Evolutionary conservation across 164 flowering plant species (phyloP), one percentile per base, ranked within the genome.

Genomic region (Aristolochia fimbriata): DNA sequence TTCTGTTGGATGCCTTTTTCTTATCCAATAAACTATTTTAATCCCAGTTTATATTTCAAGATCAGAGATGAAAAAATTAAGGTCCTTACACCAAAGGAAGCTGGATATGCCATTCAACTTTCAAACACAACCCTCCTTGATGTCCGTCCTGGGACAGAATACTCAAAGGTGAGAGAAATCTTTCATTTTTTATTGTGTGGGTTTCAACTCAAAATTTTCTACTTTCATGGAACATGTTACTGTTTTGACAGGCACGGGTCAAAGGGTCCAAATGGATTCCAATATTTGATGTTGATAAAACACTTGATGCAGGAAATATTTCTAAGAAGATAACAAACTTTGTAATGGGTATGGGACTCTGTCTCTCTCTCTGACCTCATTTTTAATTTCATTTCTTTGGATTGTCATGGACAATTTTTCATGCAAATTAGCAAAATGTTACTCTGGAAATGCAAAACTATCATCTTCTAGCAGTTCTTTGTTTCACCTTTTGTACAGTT

Each of bases 81-180:
- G 70, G 78, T 75, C 60, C 80, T 93, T 43, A 78, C 86, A 23
- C 97, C 96, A 22, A 83, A 81, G 69, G 99, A 90, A 78, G 96
- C 95, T 72, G 99, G 97, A n/a, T 93, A 93, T 76, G 97, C 96
- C 9, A 72, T 93, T 81, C 97, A 88, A 74, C 87, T 93, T 45
- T 82, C 96, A 21, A 74, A 81, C 67, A 93, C 79, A 67, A 74
- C 83, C 62, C 72, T 93, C 8, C 91, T 93, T 58, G 99, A 93
- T 76, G 96, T 90, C 59, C 96, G 97, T 47, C 97, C 99, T 16
- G 81, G 88, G 21, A 65, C 66, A 24, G 99, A 93, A 64, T 95
- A 67, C 58, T 51, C 82, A 50, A 93, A 90, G 93, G 99, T 90
- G 60, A 52, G 60, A 52, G 16, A 48, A n/a, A 14, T 31, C 43